Base-by-base conservation (phyloP, 2,329 filamentous ascomycete species). In the Hypoxylon sp. region DNA sequence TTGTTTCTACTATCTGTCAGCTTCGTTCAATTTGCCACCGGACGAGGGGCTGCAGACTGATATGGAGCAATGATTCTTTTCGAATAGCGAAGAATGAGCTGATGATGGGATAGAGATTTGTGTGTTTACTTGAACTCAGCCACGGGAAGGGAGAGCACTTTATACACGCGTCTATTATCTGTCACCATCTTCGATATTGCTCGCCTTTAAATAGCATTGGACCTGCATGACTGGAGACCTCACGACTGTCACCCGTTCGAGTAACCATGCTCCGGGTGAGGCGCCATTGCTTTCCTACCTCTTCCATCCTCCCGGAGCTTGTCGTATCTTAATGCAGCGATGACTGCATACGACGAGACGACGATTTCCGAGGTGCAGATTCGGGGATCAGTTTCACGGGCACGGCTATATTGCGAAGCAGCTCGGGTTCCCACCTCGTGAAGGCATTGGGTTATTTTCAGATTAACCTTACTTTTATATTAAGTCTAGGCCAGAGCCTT, bases 241-340 rank as follows among this genome's bases (percentile, higher is more conserved):
- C 61, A 64, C 67, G 64, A 72, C 61, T 56, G 59, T 70, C 69
- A 63, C 67, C 69, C 66, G 59, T 72, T 69, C 46, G 30, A 67
- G 61, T 27, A 66, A 57, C 59, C 56, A 57, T 54, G 51, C 64
- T 61, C 66, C 66, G 63, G 48, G 44, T 54, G 51, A 54, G 58
- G 49, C 44, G 37, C 61, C 62, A 64, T 65, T 64, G 25, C 25
- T 53, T 55, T 57, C 53, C 37, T 31, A 2, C 17, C 37, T 33
- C 58, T 67, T 49, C 64, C 58, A 67, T 67, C 59, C 54, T 65
- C 49, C 62, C 67, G 63, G 57, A 44, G 55, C 58, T 6, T 42
- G 48, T 69, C 56, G 54, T 60, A 63, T 69, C 58, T 25, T 20
- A 50, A 53, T 49, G 44, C 58, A 49, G 33, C 51, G 57, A 37